A percentile compares a stretch with the other conserved stretches of the same genome.
Conservation (phyloP, 805 yeast genomes). For the Sugiyamaella americana region DNA sequence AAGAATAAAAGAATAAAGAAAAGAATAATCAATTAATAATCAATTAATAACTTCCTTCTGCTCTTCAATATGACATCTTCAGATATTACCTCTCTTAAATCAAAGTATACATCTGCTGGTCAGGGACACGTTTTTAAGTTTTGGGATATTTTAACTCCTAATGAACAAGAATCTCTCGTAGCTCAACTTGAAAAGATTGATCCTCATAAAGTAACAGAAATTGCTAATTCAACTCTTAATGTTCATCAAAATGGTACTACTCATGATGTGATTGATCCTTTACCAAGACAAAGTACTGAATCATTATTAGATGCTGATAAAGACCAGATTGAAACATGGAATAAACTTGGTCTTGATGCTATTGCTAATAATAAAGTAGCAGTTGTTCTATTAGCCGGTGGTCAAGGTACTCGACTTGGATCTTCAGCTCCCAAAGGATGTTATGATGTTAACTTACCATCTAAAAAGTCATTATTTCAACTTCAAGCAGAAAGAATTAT, state of each 20-base stretch:
- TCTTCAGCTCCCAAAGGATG: constrained; percentile 91
- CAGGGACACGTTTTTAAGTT: constrained; percentile 38
- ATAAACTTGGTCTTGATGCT: constrained; percentile 55
- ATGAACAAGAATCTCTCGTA: constrained; percentile 25
- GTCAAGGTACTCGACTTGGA: constrained; percentile 95
- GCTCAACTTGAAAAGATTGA: constrained; percentile 34
- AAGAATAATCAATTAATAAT: no score
- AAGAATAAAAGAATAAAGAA: constrained; percentile 4
- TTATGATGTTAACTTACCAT: constrained; percentile 78
- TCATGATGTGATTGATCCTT: constrained; percentile 21
- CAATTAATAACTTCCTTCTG: no score
- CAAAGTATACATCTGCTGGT: constrained; percentile 29
- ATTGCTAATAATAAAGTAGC: constrained; percentile 73
- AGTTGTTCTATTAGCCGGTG: constrained; percentile 93
- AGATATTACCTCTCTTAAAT: constrained; percentile 16
- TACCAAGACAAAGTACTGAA: constrained; percentile 29
- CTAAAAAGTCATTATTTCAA: constrained; percentile 78
- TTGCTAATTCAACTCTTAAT: constrained; percentile 25
- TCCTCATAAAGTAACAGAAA: constrained; percentile 29
- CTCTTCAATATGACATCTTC: constrained; percentile 16
- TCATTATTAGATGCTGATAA: constrained; percentile 29
- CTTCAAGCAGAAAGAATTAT: constrained; percentile 83
- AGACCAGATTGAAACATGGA: constrained; percentile 38
- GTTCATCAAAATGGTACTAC: constrained; percentile 9
- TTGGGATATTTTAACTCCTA: constrained; percentile 29